phyloP scores from a whole-genome alignment of 2,329 filamentous ascomycete species.

The Albifimbria verrucaria region DNA sequence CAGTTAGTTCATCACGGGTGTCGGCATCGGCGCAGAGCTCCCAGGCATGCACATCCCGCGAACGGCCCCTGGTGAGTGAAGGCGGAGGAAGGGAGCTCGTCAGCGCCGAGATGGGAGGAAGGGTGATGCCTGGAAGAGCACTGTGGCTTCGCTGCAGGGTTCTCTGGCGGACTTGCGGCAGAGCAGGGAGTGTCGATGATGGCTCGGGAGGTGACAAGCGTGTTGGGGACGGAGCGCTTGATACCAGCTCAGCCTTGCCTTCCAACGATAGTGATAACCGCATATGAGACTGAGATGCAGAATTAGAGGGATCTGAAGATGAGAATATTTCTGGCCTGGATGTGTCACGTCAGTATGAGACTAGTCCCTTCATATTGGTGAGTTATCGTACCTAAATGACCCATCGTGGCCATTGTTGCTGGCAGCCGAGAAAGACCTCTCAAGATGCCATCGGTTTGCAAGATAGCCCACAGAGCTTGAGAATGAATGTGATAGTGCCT shows the following conservation, averaged over 20 bases:
- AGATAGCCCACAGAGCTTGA: constrained; percentile 47
- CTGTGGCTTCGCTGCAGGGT: constrained; percentile 70
- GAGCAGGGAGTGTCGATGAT: constrained; percentile 43
- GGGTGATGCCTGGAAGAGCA: constrained; percentile 55
- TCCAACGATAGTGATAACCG: constrained; percentile 82
- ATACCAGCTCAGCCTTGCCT: constrained; percentile 83
- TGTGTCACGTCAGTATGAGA: constrained; percentile 8
- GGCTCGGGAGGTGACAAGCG: constrained; percentile 43
- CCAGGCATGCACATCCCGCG: constrained; percentile 85
- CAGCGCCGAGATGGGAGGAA: constrained; percentile 53
- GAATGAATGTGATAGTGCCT: constrained; percentile 35
- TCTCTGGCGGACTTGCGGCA: constrained; percentile 45
- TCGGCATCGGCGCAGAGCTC: constrained; percentile 86
- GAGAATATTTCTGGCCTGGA: constrained; percentile 41
- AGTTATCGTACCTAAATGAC: constrained; percentile 39
- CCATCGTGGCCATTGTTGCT: constrained; percentile 39
- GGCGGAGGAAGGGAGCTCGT: constrained; percentile 52
- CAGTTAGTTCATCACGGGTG: constrained; percentile 71
- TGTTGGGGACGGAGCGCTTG: constrained; percentile 66
- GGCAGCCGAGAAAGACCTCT: constrained; percentile 49
- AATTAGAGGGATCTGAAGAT: constrained; percentile 30
- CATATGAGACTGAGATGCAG: constrained; percentile 51
- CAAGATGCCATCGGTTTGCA: constrained; percentile 55
- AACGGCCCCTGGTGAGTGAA: constrained; percentile 63
- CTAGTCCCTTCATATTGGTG: not conserved